A percentile compares a stretch with the other conserved stretches of the same genome.
phyloP scores from a whole-genome alignment of 352 stramenopile genomes.

The Poterioochromonas sp. region DNA sequence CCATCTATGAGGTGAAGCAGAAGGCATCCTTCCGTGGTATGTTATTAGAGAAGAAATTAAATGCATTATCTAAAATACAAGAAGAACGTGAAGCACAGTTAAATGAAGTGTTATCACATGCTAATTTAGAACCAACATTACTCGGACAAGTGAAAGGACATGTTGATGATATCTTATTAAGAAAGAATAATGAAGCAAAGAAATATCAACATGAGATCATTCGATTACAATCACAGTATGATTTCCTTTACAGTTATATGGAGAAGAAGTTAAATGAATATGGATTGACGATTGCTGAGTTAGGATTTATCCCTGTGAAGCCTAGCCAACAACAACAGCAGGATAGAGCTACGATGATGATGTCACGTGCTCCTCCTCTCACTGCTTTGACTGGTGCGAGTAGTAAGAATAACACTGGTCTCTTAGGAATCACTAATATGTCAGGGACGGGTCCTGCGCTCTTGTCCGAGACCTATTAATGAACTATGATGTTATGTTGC shows the following conservation, averaged over 20 bases:
- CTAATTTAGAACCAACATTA: conserved; percentile 70
- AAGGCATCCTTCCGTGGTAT: conserved; percentile 84
- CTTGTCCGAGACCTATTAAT: too few relatives aligned
- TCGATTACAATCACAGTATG: conserved; percentile 56
- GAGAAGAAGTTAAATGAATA: conserved; percentile 77
- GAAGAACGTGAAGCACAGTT: conserved; percentile 82
- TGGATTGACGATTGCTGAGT: conserved; percentile 70
- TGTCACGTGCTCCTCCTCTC: too few relatives aligned
- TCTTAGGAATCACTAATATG: too few relatives aligned
- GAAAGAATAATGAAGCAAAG: conserved; percentile 37
- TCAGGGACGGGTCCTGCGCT: too few relatives aligned
- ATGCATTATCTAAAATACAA: conserved; percentile 61
- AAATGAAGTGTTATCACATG: conserved; percentile 74
- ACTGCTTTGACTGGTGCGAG: too few relatives aligned
- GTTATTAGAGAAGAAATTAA: conserved; percentile 85
- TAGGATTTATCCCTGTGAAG: conserved; percentile 49
- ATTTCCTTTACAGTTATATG: conserved; percentile 58
- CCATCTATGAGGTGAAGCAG: conserved; percentile 82
- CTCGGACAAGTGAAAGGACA: conserved; percentile 67
- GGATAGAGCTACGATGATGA: too few relatives aligned
- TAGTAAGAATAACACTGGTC: too few relatives aligned
- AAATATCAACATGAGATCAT: conserved; percentile 57
- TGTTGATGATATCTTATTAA: conserved; percentile 75
- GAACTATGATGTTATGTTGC: too few relatives aligned
- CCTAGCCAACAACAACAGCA: too few relatives aligned